These are phyloP conservation scores for Herpetospermum pedunculosum DNA, from an alignment of 306 rosid species.

Conservation along the genomic window DNA sequence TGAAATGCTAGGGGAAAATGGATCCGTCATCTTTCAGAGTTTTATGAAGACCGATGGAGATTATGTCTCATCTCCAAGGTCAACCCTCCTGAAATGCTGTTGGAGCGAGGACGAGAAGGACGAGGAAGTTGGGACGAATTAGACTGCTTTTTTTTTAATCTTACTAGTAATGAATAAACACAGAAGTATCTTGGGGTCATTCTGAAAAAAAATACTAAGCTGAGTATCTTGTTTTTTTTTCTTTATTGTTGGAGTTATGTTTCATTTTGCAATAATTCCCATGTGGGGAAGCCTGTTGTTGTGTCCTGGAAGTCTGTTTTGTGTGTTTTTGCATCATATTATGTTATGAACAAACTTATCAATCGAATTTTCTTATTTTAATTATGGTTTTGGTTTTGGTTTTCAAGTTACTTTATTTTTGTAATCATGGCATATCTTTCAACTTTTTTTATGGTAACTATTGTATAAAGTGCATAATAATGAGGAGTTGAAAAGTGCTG, in stretches of 20 bases:
- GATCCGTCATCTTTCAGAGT: constrained; percentile 35
- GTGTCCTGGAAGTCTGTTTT: background rate
- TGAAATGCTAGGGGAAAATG: constrained; percentile 52
- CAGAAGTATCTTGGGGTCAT: background rate
- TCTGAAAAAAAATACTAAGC: background rate
- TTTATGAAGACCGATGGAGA: constrained; percentile 30
- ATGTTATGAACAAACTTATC: background rate
- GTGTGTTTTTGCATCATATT: background rate
- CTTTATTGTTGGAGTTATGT: background rate
- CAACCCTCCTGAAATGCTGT: constrained; percentile 52
- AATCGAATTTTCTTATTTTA: background rate
- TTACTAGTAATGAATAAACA: background rate
- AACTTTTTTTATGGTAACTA: background rate
- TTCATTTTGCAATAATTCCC: background rate
- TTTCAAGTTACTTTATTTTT: background rate
- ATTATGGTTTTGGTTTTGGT: background rate
- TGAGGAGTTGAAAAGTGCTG: no score
- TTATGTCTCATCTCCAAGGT: constrained; percentile 54
- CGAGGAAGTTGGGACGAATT: constrained; percentile 16
- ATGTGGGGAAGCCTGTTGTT: background rate
- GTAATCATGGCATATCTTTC: background rate
- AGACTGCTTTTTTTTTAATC: background rate
- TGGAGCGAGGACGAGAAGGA: constrained; percentile 87
- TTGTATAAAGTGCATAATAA: no score
- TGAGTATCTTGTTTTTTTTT: background rate